Evolutionary conservation across 2,329 filamentous ascomycete genomes (phyloP).

Genomic region (Ceratocystis alfenasii): DNA sequence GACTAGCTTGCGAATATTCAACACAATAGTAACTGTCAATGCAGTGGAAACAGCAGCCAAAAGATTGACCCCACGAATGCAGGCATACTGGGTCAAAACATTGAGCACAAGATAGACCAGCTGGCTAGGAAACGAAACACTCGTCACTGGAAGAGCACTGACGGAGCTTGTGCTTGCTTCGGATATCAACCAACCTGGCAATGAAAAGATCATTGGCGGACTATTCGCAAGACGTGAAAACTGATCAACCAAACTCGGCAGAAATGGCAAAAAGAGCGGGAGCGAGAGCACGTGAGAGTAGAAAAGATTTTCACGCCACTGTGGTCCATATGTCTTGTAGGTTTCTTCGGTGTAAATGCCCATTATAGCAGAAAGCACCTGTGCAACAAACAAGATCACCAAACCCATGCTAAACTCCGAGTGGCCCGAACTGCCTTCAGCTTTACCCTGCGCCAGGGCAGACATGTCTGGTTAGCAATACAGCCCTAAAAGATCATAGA

Average conservation of each 20-base stretch:
- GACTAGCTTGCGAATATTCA: slow-evolving; percentile 89
- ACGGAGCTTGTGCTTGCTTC: slow-evolving; percentile 5
- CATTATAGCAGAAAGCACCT: slow-evolving; percentile 85
- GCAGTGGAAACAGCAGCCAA: slow-evolving; percentile 79
- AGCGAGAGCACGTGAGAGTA: slow-evolving; percentile 72
- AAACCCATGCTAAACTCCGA: slow-evolving; percentile 52
- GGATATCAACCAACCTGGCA: slow-evolving; percentile 14
- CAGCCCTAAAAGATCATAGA: neutral
- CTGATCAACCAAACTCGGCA: slow-evolving; percentile 52
- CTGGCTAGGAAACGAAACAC: slow-evolving; percentile 49
- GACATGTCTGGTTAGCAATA: neutral
- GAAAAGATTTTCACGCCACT: slow-evolving; percentile 94
- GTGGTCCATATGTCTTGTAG: slow-evolving; percentile 71
- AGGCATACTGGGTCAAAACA: slow-evolving; percentile 82
- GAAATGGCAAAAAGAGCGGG: slow-evolving; percentile 62
- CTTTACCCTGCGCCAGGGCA: slow-evolving; percentile 19
- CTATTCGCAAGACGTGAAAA: slow-evolving; percentile 53
- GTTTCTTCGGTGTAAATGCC: slow-evolving; percentile 88
- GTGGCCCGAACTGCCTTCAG: slow-evolving; percentile 22
- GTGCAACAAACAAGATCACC: slow-evolving; percentile 70
- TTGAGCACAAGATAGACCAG: slow-evolving; percentile 61
- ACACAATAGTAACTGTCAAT: slow-evolving; percentile 87
- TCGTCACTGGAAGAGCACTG: neutral
- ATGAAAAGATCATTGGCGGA: slow-evolving; percentile 37
- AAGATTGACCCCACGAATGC: slow-evolving; percentile 93